Percentiles rank a stretch among this genome's conserved stretches.
phyloP scores from a whole-genome alignment of 164 flowering plant species.

The Protea cynaroides region DNA sequence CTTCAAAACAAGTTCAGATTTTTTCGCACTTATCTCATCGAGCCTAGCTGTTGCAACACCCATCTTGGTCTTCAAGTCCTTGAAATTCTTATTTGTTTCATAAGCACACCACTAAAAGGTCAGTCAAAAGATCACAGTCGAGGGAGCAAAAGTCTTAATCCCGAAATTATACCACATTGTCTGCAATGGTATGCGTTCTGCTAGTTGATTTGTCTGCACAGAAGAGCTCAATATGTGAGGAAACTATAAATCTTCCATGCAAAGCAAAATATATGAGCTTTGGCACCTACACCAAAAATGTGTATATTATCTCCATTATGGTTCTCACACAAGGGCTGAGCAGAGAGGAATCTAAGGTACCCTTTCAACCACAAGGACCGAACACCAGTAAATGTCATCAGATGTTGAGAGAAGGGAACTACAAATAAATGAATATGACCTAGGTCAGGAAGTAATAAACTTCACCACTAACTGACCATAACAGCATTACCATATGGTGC shows the following conservation, averaged over 20 bases:
- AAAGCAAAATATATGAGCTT: background rate
- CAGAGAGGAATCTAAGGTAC: too few species aligned
- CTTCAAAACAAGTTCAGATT: constrained; percentile 28
- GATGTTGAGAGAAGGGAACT: background rate
- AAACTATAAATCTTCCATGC: background rate
- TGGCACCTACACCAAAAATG: too few species aligned
- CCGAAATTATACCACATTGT: constrained; percentile 15
- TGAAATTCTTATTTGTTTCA: constrained; percentile 18
- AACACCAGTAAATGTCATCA: too few species aligned
- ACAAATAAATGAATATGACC: background rate
- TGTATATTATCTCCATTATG: too few species aligned
- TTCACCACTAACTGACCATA: background rate
- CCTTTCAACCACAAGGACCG: too few species aligned
- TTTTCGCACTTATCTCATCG: constrained; percentile 20
- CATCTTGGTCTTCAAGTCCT: constrained; percentile 21
- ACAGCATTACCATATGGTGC: background rate
- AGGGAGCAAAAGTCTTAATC: background rate
- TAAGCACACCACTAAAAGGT: constrained; percentile 15
- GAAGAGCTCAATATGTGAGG: background rate
- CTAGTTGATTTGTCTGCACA: constrained; percentile 10
- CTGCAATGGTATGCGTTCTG: constrained; percentile 8
- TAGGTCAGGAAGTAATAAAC: background rate
- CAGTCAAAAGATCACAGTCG: background rate
- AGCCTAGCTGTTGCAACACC: constrained; percentile 34
- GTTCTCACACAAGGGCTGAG: too few species aligned